Percentiles rank a stretch among this genome's conserved stretches.
phyloP scores from a whole-genome alignment of 208 protist species.

The Acanthamoeba pearcei region DNA sequence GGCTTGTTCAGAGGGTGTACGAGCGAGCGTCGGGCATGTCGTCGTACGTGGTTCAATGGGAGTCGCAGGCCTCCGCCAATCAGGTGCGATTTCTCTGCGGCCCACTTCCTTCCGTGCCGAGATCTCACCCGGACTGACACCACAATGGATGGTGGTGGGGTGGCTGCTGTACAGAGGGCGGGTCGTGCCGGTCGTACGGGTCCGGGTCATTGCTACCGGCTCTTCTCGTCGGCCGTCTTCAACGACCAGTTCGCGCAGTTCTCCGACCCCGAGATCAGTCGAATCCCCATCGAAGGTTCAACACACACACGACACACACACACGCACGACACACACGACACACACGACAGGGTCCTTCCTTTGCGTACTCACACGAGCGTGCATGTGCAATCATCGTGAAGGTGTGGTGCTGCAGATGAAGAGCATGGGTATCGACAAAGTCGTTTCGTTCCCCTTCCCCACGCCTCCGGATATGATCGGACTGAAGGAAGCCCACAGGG shows the following conservation, averaged over 20 bases:
- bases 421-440: slow-evolving; percentile 90
- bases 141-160: not conserved
- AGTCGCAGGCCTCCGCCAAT: slow-evolving; percentile 89
- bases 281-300: slow-evolving; percentile 88
- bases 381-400: slow-evolving; percentile 87
- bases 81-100: slow-evolving; percentile 95
- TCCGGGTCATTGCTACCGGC: slow-evolving; percentile 93
- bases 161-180: slow-evolving; percentile 83
- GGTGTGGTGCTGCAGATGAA: slow-evolving; percentile 93
- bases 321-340: not conserved
- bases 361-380: slow-evolving; percentile 93
- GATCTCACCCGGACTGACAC: slow-evolving; percentile 83
- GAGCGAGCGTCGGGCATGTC: slow-evolving; percentile 83
- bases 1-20: slow-evolving; percentile 77
- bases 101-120: slow-evolving; percentile 98
- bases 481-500: slow-evolving; percentile 72
- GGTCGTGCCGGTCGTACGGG: slow-evolving; percentile 92
- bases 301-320: not conserved
- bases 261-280: slow-evolving; percentile 88
- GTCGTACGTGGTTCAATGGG: slow-evolving; percentile 88
- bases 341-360: slow-evolving; percentile 89
- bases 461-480: slow-evolving; percentile 84
- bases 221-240: slow-evolving; percentile 92
- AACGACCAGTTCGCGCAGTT: slow-evolving; percentile 87
- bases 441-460: slow-evolving; percentile 92